phyloP scores from a whole-genome alignment of 306 rosid species.

The Casuarina glauca region DNA sequence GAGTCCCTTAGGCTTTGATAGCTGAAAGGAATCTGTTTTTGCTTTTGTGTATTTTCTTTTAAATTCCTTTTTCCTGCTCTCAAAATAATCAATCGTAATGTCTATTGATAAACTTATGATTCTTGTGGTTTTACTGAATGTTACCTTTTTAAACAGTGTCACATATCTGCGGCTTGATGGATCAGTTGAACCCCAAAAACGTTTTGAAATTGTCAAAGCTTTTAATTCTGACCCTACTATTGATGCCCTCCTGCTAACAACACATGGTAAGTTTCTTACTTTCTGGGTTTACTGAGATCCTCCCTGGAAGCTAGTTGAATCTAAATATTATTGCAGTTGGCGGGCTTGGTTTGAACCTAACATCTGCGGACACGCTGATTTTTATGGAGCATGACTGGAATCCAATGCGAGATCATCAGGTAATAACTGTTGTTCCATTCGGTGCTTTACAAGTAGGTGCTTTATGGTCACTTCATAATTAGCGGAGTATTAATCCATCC shows the following conservation, averaged over 20 bases:
- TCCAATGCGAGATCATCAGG: conserved; percentile 99
- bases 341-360: conserved; percentile 95
- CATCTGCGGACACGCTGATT: conserved; percentile 92
- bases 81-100: not conserved
- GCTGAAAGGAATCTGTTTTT: not conserved
- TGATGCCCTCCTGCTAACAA: conserved; percentile 86
- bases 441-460: not conserved
- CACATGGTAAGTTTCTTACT: conserved; percentile 63
- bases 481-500: not conserved
- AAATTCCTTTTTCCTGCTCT: not conserved
- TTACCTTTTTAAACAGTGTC: conserved; percentile 47
- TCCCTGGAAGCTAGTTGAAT: conserved; percentile 3
- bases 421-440: conserved; percentile 28
- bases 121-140: conserved; percentile 1
- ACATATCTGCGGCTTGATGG: conserved; percentile 94
- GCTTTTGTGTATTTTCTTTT: not conserved
- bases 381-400: conserved; percentile 99
- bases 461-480: not conserved
- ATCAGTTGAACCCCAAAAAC: conserved; percentile 82
- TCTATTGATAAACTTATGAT: not conserved
- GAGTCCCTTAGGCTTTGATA: not conserved
- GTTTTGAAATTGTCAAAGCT: conserved; percentile 90
- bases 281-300: not conserved
- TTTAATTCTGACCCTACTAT: conserved; percentile 99
- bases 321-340: conserved; percentile 64